Evolutionary conservation across 441 rosid species (phyloP).

Genomic region (Populus tomentosa): DNA sequence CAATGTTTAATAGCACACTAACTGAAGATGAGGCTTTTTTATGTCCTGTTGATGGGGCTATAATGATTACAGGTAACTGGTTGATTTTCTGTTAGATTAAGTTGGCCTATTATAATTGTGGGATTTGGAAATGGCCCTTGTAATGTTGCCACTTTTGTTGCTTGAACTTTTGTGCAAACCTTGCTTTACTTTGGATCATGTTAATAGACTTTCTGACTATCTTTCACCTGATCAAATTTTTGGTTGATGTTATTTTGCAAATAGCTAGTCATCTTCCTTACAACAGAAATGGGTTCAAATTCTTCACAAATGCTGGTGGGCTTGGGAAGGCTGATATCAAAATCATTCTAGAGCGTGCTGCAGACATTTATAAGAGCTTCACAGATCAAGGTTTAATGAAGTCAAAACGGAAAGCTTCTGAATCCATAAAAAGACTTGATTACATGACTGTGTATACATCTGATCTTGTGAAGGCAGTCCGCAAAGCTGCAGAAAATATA

Average conservation of each 20-base stretch:
- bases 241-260: slow-evolving; percentile 23
- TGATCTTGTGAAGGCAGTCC: slow-evolving; percentile 83
- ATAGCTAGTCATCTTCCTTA: slow-evolving; percentile 99
- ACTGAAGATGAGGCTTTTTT: slow-evolving; percentile 58
- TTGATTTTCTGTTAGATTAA: slow-evolving; percentile 14
- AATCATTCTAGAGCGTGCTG: slow-evolving; percentile 81
- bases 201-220: neutral
- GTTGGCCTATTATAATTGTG: neutral
- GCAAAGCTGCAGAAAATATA: slow-evolving; percentile 74
- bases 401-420: slow-evolving; percentile 35
- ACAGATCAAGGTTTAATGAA: slow-evolving; percentile 38
- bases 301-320: slow-evolving; percentile 92
- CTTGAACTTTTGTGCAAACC: neutral
- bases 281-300: slow-evolving; percentile 96
- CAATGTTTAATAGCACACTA: slow-evolving; percentile 95
- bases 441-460: slow-evolving; percentile 85
- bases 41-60: slow-evolving; percentile 97
- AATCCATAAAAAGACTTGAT: slow-evolving; percentile 58
- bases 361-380: slow-evolving; percentile 56
- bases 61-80: slow-evolving; percentile 86
- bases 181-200: neutral
- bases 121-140: slow-evolving; percentile 4
- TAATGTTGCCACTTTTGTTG: neutral
- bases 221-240: slow-evolving; percentile 18
- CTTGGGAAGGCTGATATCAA: slow-evolving; percentile 90